Conservation (phyloP, 148 eudicot species). For the Chenopodium album region DNA sequence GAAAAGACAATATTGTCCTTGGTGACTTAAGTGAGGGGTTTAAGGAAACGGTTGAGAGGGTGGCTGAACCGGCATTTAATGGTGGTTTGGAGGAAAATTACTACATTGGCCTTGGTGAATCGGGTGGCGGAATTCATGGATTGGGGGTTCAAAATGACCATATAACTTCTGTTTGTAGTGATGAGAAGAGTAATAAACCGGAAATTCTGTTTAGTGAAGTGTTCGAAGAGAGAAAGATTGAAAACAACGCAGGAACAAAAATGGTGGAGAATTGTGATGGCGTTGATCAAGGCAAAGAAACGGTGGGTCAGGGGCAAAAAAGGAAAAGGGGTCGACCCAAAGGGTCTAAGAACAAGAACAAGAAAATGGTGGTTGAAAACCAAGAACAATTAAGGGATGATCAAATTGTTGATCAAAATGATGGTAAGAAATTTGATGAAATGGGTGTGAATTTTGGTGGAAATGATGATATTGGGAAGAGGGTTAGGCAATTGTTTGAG, state of each 20-base stretch:
- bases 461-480: conserved; percentile 29
- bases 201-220: not conserved
- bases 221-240: not conserved
- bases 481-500: conserved; percentile 30
- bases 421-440: not conserved
- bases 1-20: not conserved
- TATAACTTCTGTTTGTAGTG: not conserved
- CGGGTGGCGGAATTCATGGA: not conserved
- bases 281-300: not conserved
- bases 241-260: not conserved
- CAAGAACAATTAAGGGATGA: not conserved
- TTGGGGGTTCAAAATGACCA: not conserved
- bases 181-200: not conserved
- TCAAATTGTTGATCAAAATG: no score
- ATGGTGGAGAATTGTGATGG: not conserved
- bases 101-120: not conserved
- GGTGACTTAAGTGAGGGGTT: not conserved
- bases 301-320: conserved; percentile 24
- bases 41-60: not conserved
- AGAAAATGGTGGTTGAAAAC: not conserved
- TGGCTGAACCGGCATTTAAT: no score
- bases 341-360: conserved; percentile 32
- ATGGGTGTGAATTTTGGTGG: not conserved
- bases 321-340: conserved; percentile 30
- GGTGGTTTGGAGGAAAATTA: not conserved